Evolutionary conservation across 192 early-diverging fungal genomes (phyloP), one percentile per base, ranked within the genome.

Genomic region (Linnemannia zychae): DNA sequence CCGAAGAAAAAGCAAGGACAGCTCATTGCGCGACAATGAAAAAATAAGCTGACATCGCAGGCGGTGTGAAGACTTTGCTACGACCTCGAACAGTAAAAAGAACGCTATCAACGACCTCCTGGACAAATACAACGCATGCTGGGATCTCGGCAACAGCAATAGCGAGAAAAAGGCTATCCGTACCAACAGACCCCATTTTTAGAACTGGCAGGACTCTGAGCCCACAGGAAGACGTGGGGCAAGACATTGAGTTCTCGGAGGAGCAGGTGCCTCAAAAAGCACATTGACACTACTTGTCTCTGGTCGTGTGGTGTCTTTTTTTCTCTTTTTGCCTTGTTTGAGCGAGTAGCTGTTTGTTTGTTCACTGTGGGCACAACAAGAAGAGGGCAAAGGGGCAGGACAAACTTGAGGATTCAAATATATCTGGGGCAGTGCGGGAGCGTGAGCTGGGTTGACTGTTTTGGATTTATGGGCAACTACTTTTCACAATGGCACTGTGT

Each of bases 181-280:
- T 63, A 63, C 53, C 28, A 4, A 7, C 1, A 49, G 12, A n/a
- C 47, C 20, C 47, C 72, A 22, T 33, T 48, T 34, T 33, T 15
- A 18, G n/a, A 74, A 48, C 49, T 33, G 22, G 11, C 13, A 63
- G 57, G 57, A 63, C 28, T 63, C 24, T 63, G 57, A 63, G 57
- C 57, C 57, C 57, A 63, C 57, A 63, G 57, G 57, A 63, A 28
- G 13, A 13, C 28, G n/a, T 28, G 57, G 57, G 57, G 57, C 57
- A 63, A 63, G 28, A 63, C 57, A 31, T 63, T 63, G 57, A 9
- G 40, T 63, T 63, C 57, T 63, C 24, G 57, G 57, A 63, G 24
- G 57, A 63, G 15, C 57, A 63, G 28, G 12, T 24, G 13, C 24
- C 28, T 3, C 13, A n/a, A 15, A 49, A 15, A n/a, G 15, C 57